These are phyloP conservation scores for Murraya koenigii DNA, from an alignment of 345 rosid genomes.

Conservation along the genomic window DNA sequence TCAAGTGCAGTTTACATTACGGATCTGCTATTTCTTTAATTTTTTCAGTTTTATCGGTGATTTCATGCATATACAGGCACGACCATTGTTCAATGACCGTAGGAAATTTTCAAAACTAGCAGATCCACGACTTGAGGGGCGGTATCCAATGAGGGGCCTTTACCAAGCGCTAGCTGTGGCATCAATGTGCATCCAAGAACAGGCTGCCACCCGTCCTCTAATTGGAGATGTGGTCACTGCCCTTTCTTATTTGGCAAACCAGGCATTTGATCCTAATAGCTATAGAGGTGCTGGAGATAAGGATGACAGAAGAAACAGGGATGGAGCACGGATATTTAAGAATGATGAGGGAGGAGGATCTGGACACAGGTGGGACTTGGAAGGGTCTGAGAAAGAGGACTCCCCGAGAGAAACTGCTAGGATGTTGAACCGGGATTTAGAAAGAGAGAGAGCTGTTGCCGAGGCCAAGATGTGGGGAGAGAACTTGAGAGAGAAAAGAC, in stretches of 20 bases:
- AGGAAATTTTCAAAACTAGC: conserved; percentile 76
- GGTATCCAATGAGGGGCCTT: conserved; percentile 83
- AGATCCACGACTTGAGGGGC: conserved; percentile 76
- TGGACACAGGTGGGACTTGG: conserved; percentile 67
- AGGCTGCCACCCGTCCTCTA: conserved; percentile 96
- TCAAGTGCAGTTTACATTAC: background rate
- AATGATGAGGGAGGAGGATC: conserved; percentile 77
- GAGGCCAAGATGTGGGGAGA: conserved; percentile 99
- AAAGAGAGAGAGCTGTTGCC: conserved; percentile 89
- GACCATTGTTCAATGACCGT: conserved; percentile 80
- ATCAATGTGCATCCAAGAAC: conserved; percentile 96
- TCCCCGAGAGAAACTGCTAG: conserved; percentile 75
- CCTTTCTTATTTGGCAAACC: conserved; percentile 88
- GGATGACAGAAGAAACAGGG: conserved; percentile 57
- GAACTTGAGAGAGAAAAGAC: conserved; percentile 82
- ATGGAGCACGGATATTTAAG: conserved; percentile 54
- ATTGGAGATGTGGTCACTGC: conserved; percentile 93
- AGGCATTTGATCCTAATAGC: conserved; percentile 61
- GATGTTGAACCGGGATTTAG: conserved; percentile 65
- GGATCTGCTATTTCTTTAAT: background rate
- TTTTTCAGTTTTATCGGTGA: background rate
- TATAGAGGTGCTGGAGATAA: conserved; percentile 38
- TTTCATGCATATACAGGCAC: conserved; percentile 51
- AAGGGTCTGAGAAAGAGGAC: conserved; percentile 86
- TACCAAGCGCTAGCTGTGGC: conserved; percentile 97